Percentiles rank a stretch among this genome's conserved stretches.
These are phyloP conservation scores for Pezicula carpinea DNA, from an alignment of 2,329 filamentous ascomycete species.

Conservation along the genomic window DNA sequence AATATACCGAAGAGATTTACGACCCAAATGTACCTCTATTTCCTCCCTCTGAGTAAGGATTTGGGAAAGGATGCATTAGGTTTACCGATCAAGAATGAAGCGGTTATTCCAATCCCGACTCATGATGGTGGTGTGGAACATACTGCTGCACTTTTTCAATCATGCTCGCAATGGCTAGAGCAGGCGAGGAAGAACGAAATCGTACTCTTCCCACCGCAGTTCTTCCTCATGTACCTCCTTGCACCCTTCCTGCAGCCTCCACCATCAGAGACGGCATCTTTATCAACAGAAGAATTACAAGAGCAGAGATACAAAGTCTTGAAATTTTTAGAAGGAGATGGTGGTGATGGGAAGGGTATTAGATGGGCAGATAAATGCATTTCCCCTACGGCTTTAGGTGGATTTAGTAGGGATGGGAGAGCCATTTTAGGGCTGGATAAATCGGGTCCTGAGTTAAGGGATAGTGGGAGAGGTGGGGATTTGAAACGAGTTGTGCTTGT, in stretches of 20 bases:
- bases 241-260: constrained; percentile 44
- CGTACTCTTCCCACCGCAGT: constrained; percentile 87
- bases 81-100: constrained; percentile 16
- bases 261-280: constrained; percentile 13
- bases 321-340: constrained; percentile 43
- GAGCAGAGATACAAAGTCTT: constrained; percentile 48
- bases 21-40: constrained; percentile 96
- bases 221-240: constrained; percentile 63
- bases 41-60: constrained; percentile 56
- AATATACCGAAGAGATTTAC: constrained; percentile 74
- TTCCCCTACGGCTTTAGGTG: constrained; percentile 44
- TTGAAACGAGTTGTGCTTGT: constrained; percentile 55
- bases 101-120: constrained; percentile 49
- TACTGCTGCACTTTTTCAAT: constrained; percentile 74
- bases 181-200: constrained; percentile 61
- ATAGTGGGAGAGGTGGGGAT: constrained; percentile 47
- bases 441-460: constrained; percentile 51
- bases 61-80: constrained; percentile 5
- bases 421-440: constrained; percentile 52
- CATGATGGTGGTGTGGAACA: constrained; percentile 62
- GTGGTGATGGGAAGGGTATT: constrained; percentile 34
- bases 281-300: constrained; percentile 31
- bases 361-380: constrained; percentile 58
- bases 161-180: constrained; percentile 63
- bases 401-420: constrained; percentile 45